These are phyloP conservation scores for Penicillium rolfsii DNA, from an alignment of 2,329 filamentous ascomycete genomes.

Conservation along the genomic window DNA sequence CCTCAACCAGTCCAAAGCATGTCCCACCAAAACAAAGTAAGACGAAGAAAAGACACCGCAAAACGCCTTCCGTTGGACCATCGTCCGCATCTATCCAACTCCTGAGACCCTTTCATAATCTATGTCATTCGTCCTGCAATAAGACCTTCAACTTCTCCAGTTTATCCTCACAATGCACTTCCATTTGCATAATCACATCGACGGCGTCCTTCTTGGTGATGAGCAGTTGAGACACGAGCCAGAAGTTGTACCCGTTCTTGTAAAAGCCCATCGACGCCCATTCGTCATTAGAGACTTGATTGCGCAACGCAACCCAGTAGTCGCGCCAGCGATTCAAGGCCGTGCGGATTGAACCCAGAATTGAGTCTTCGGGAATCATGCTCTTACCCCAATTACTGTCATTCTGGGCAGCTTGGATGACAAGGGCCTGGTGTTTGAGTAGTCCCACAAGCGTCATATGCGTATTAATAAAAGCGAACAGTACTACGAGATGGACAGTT, in stretches of 20 bases:
- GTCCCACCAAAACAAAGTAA: not conserved
- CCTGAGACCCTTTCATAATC: not conserved
- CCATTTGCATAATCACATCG: constrained; percentile 50
- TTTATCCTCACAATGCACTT: constrained; percentile 51
- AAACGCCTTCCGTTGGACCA: not conserved
- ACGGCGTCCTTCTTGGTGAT: constrained; percentile 48
- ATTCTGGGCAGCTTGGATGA: constrained; percentile 13
- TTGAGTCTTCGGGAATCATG: constrained; percentile 35
- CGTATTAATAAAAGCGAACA: constrained; percentile 47
- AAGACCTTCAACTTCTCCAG: constrained; percentile 47
- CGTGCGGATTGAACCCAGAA: constrained; percentile 37
- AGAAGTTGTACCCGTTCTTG: constrained; percentile 49
- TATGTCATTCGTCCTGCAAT: constrained; percentile 39
- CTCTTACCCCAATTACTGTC: constrained; percentile 8
- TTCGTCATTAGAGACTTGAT: constrained; percentile 37
- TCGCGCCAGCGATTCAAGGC: constrained; percentile 46
- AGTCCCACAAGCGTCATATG: constrained; percentile 45
- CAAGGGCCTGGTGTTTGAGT: constrained; percentile 24
- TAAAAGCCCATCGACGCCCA: constrained; percentile 49
- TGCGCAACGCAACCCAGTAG: constrained; percentile 41
- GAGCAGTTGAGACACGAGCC: constrained; percentile 48
- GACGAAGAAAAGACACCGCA: not conserved
- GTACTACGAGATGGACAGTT: constrained; percentile 27
- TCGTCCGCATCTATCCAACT: not conserved
- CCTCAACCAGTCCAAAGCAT: not conserved